Conservation (phyloP, 106 monocot genomes). For the Dendrobium huoshanense region DNA sequence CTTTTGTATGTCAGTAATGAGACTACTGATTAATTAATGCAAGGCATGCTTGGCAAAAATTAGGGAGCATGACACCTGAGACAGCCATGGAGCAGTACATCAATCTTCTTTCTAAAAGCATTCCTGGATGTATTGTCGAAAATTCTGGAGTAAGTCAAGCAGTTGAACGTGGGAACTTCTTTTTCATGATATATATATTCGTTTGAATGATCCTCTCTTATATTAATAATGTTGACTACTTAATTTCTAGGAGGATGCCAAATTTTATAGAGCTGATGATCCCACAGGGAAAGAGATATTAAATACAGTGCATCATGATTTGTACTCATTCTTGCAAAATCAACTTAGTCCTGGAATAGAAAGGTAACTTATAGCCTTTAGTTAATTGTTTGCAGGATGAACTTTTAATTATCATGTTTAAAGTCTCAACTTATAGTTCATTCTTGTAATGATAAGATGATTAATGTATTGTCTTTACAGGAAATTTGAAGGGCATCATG, state of each 20-base stretch:
- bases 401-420: not conserved
- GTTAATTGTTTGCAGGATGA: not conserved
- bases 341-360: slow-evolving; percentile 12
- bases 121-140: slow-evolving; percentile 45
- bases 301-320: not conserved
- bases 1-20: not conserved
- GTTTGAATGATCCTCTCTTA: too few relatives aligned
- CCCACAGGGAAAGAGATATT: not conserved
- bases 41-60: slow-evolving; percentile 67
- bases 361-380: not conserved
- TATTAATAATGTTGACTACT: not conserved
- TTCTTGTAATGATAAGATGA: not conserved
- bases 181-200: too few relatives aligned
- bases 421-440: not conserved
- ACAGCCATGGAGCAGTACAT: slow-evolving; percentile 71
- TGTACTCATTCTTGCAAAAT: not conserved
- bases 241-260: slow-evolving; percentile 12
- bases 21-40: slow-evolving; percentile 24
- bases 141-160: slow-evolving; percentile 18
- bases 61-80: slow-evolving; percentile 61
- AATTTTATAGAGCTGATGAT: slow-evolving; percentile 9
- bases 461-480: not conserved
- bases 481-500: not conserved
- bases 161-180: not conserved
- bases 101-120: slow-evolving; percentile 37